A percentile compares a stretch with the other conserved stretches of the same genome.
Evolutionary conservation across 768 basidiomycete species (phyloP).

Genomic region (Termitomyces sp.): DNA sequence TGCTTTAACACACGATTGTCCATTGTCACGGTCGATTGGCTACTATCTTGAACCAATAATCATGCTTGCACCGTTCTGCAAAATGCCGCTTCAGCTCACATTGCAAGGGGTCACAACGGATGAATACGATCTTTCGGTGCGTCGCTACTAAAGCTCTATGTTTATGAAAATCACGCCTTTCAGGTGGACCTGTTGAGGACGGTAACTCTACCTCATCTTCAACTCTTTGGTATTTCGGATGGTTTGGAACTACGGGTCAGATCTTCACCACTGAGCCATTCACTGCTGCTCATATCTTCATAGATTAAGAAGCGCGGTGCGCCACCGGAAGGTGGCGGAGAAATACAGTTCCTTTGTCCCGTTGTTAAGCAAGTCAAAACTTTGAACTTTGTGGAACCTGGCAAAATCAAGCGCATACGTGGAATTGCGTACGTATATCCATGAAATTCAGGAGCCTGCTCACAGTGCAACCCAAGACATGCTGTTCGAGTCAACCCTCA

Average conservation of each 20-base stretch:
- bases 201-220: slow-evolving; percentile 85
- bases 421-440: slow-evolving; percentile 78
- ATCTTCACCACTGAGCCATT: slow-evolving; percentile 2
- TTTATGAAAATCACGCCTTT: slow-evolving; percentile 5
- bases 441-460: neutral
- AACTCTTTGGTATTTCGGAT: slow-evolving; percentile 85
- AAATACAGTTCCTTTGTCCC: slow-evolving; percentile 91
- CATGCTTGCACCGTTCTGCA: slow-evolving; percentile 89
- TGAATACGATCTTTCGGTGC: slow-evolving; percentile 84
- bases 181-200: slow-evolving; percentile 88
- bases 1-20: slow-evolving; percentile 77
- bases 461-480: slow-evolving; percentile 49
- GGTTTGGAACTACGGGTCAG: slow-evolving; percentile 83
- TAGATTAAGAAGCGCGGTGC: slow-evolving; percentile 95
- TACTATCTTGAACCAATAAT: slow-evolving; percentile 92
- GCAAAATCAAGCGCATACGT: slow-evolving; percentile 90
- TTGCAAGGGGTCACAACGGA: slow-evolving; percentile 91
- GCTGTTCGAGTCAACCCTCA: slow-evolving; percentile 96
- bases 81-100: slow-evolving; percentile 77
- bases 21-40: slow-evolving; percentile 82
- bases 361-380: slow-evolving; percentile 89
- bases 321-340: slow-evolving; percentile 87
- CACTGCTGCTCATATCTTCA: neutral
- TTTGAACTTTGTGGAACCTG: slow-evolving; percentile 85
- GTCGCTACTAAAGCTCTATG: slow-evolving; percentile 6